Evolutionary conservation across 2,329 filamentous ascomycete genomes (phyloP).

Genomic region (Cordyceps cicadae): DNA sequence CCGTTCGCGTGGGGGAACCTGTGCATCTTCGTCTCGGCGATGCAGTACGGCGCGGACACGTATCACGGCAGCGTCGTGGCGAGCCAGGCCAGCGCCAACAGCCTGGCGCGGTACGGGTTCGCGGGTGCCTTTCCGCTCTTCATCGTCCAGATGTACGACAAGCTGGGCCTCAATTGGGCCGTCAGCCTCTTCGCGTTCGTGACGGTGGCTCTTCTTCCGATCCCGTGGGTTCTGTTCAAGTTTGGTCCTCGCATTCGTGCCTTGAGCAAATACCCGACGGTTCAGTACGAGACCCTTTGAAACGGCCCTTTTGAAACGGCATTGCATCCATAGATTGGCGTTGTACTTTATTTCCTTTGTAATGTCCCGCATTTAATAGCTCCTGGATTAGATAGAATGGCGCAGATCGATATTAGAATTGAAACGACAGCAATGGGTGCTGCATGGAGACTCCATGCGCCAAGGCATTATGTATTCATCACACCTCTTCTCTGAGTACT

Average conservation of each 20-base stretch:
- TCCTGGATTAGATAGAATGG: not conserved
- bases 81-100: constrained; percentile 52
- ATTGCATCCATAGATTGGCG: not conserved
- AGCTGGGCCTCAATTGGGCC: constrained; percentile 38
- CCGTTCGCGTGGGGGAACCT: constrained; percentile 54
- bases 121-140: constrained; percentile 54
- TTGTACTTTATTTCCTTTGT: not conserved
- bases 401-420: not conserved
- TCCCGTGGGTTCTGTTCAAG: constrained; percentile 46
- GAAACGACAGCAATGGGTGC: not conserved
- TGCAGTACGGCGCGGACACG: constrained; percentile 46
- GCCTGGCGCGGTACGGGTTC: constrained; percentile 46
- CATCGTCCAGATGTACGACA: constrained; percentile 45
- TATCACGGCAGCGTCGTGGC: constrained; percentile 49
- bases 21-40: constrained; percentile 46
- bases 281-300: constrained; percentile 15
- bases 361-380: not conserved
- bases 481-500: not conserved
- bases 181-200: constrained; percentile 40
- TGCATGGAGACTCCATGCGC: too few relatives aligned
- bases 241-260: constrained; percentile 36
- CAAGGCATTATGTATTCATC: not conserved
- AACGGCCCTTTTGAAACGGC: not conserved
- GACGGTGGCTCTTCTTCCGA: constrained; percentile 36
- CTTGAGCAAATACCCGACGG: constrained; percentile 32